Conservation (phyloP, 2,329 filamentous ascomycete species). For the Xylariaceae sp. region DNA sequence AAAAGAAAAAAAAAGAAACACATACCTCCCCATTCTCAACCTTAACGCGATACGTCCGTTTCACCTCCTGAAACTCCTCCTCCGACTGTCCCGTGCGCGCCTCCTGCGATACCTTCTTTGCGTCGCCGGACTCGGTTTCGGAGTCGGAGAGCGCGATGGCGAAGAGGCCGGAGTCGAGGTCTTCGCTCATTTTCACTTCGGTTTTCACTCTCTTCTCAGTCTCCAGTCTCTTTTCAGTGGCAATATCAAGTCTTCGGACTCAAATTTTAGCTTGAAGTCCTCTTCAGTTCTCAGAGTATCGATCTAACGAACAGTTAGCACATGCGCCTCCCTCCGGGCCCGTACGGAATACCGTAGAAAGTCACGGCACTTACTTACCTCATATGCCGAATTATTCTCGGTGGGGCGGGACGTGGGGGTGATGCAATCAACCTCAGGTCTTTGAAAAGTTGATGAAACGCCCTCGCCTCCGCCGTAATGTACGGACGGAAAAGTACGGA, state of each 20-base stretch:
- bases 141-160: slow-evolving; percentile 40
- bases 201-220: no score
- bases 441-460: no score
- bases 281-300: no score
- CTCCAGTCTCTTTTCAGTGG: no score
- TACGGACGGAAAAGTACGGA: no score
- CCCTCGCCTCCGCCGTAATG: no score
- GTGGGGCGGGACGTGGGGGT: background rate
- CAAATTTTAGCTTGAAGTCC: no score
- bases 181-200: slow-evolving; percentile 16
- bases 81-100: slow-evolving; percentile 40
- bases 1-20: background rate
- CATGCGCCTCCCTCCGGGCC: no score
- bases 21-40: slow-evolving; percentile 52
- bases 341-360: no score
- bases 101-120: slow-evolving; percentile 11
- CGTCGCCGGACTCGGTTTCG: slow-evolving; percentile 24
- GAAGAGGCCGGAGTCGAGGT: slow-evolving; percentile 36
- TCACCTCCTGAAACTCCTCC: slow-evolving; percentile 44
- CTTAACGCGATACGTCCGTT: slow-evolving; percentile 42
- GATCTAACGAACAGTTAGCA: no score
- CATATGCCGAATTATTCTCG: background rate
- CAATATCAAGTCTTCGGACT: no score
- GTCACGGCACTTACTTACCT: background rate
- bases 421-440: background rate